Evolutionary conservation across 2,329 filamentous ascomycete species (phyloP).

Genomic region (Kalmusia sp.): DNA sequence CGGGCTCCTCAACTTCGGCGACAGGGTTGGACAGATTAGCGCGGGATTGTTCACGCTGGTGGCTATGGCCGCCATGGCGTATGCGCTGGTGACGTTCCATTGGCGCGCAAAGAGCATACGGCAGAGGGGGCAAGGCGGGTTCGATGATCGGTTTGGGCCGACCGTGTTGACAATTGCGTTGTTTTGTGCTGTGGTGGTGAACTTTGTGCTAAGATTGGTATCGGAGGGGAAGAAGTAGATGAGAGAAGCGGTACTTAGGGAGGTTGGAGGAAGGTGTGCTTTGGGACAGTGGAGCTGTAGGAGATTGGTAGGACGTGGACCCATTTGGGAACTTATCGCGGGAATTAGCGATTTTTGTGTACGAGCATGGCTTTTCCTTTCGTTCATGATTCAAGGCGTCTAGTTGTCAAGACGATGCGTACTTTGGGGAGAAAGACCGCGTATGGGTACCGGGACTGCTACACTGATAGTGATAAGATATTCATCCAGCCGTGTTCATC

Average conservation of each 20-base stretch:
- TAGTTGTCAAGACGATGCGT: neutral
- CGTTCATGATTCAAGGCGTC: neutral
- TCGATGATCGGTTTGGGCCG: slow-evolving; percentile 94
- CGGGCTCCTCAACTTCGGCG: slow-evolving; percentile 97
- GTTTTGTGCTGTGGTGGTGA: slow-evolving; percentile 88
- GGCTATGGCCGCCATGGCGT: slow-evolving; percentile 93
- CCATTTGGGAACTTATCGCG: neutral
- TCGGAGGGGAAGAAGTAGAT: slow-evolving; percentile 27
- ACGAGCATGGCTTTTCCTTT: neutral
- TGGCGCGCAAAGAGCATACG: slow-evolving; percentile 95
- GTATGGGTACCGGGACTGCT: neutral
- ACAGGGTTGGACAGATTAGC: slow-evolving; percentile 90
- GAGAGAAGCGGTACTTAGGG: too few relatives aligned
- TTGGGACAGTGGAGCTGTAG: neutral
- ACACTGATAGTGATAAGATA: neutral
- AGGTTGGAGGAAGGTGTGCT: too few relatives aligned
- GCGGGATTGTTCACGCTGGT: slow-evolving; percentile 94
- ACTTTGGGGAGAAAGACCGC: neutral
- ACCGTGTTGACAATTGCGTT: slow-evolving; percentile 88
- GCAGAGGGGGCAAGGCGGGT: slow-evolving; percentile 88
- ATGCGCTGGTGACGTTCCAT: slow-evolving; percentile 93
- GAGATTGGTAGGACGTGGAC: neutral
- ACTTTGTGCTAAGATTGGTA: slow-evolving; percentile 75
- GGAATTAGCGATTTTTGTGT: neutral
- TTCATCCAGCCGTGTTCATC: neutral